Conservation (phyloP, 352 stramenopile species). For the Globisporangium carolinianum region DNA sequence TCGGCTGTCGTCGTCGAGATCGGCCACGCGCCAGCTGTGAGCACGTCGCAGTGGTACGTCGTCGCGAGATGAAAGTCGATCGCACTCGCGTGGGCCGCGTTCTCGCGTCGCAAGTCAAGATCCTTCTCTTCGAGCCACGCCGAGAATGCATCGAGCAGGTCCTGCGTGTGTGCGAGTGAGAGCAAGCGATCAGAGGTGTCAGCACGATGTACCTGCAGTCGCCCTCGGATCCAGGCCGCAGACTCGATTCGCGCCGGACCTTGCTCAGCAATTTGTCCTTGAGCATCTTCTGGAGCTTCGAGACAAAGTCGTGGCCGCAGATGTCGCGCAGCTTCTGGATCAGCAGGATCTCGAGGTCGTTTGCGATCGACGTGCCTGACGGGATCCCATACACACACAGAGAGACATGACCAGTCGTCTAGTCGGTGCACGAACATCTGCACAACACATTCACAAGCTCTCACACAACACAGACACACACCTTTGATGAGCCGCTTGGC, state of each 20-base stretch:
- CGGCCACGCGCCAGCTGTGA: slow-evolving; percentile 79
- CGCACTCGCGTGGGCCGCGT: slow-evolving; percentile 25
- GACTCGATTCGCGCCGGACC: slow-evolving; percentile 17
- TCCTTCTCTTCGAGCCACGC: slow-evolving; percentile 70
- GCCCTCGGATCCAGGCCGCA: too few relatives aligned
- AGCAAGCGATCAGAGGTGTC: background rate
- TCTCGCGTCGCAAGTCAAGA: slow-evolving; percentile 28
- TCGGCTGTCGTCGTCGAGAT: slow-evolving; percentile 61
- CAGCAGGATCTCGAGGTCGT: slow-evolving; percentile 69
- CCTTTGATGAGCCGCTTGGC: slow-evolving; percentile 83
- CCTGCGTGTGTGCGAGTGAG: slow-evolving; percentile 21
- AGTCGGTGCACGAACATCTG: too few relatives aligned
- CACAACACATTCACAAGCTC: too few relatives aligned
- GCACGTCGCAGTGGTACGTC: slow-evolving; percentile 68
- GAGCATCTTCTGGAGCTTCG: slow-evolving; percentile 86
- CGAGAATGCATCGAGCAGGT: slow-evolving; percentile 56
- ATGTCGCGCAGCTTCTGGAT: slow-evolving; percentile 84
- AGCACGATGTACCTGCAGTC: too few relatives aligned
- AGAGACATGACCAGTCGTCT: background rate
- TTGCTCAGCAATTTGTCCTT: slow-evolving; percentile 84
- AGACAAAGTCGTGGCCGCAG: slow-evolving; percentile 82
- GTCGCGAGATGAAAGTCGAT: slow-evolving; percentile 55
- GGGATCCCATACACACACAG: background rate
- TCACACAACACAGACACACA: slow-evolving; percentile 8
- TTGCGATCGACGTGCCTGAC: slow-evolving; percentile 53